Evolutionary conservation across 257 asterid genomes (phyloP), one percentile per base, ranked within the genome.

Genomic region (Misopates orontium): DNA sequence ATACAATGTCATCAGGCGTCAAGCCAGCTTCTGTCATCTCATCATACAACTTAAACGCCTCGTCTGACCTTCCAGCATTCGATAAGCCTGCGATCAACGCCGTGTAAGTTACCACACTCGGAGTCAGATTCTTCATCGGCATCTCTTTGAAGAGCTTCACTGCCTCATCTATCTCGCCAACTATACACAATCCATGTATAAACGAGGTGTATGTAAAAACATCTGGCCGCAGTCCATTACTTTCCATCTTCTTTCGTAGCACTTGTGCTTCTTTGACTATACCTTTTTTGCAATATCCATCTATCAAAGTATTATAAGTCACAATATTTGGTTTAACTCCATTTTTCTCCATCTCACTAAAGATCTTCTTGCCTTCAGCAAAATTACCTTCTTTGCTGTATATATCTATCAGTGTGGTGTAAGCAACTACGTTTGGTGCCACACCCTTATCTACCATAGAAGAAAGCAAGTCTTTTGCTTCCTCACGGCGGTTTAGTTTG

Each of bases 1-100:
- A 93, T 1, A 87, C 86, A 4, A 70, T 56, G 62, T 88, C 95
- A 72, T 86, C 95, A 1, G 96, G 96, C 10, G 31, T 68, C 11
- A 90, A 39, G 39, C 95, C 95, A 20, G 78, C 86, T 73, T 64
- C 87, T 72, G 75, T 86, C 99, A 94, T 94, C 82, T 86, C 89
- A 40, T 88, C 93, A 56, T 80, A 94, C 64, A 90, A 77, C 50
- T 67, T 52, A 57, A 90, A 94, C 71, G 97, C 97, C 77, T 88
- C 99, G 3, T 88, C 85, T 1, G 96, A 80, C 49, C 93, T 78
- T n/a, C 96, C 96, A 55, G 71, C 82, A 70, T 81, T 86, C 0
- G 97, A 83, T 71, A 90, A 73, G 21, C 96, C 89, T 10, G 89
- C 79, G 64, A 94, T 86, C 72, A 90, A 67, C 17, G 76, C 85